phyloP scores from a whole-genome alignment of 2,329 filamentous ascomycete species.

The Ceratocystis variospora region DNA sequence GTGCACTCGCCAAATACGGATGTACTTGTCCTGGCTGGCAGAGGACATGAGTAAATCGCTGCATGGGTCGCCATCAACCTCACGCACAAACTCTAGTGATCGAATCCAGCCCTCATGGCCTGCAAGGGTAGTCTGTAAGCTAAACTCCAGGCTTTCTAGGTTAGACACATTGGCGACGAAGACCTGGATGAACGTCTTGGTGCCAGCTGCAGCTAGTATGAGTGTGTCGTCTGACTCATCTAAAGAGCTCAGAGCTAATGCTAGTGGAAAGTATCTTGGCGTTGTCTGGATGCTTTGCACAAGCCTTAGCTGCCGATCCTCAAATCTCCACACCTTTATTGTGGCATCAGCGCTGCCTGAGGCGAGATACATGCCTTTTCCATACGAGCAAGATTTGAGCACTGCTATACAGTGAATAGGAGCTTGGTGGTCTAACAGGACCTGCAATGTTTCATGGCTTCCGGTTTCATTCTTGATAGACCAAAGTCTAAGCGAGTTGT shows the following conservation, averaged over 20 bases:
- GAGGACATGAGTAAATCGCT: slow-evolving; percentile 75
- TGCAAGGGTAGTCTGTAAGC: slow-evolving; percentile 59
- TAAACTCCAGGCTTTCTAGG: slow-evolving; percentile 39
- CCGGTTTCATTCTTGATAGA: slow-evolving; percentile 25
- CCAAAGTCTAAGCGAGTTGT: slow-evolving; percentile 64
- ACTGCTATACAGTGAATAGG: slow-evolving; percentile 58
- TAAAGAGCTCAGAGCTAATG: slow-evolving; percentile 54
- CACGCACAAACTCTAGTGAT: slow-evolving; percentile 60
- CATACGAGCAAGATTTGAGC: slow-evolving; percentile 24
- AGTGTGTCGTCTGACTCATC: slow-evolving; percentile 38
- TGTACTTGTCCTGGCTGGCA: slow-evolving; percentile 94
- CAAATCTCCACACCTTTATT: slow-evolving; percentile 54
- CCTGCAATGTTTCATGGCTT: slow-evolving; percentile 36
- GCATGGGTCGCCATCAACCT: slow-evolving; percentile 27
- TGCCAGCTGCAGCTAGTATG: slow-evolving; percentile 74
- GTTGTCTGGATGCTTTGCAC: slow-evolving; percentile 57
- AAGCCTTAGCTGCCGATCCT: slow-evolving; percentile 35
- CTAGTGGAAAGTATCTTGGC: slow-evolving; percentile 70
- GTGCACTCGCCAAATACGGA: slow-evolving; percentile 81
- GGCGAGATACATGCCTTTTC: slow-evolving; percentile 41
- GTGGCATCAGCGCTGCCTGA: slow-evolving; percentile 73
- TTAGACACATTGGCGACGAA: slow-evolving; percentile 43
- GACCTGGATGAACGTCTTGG: slow-evolving; percentile 67
- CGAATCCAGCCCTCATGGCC: slow-evolving; percentile 95
- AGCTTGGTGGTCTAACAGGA: slow-evolving; percentile 48